Evolutionary conservation across 2,329 filamentous ascomycete species (phyloP).

Genomic region (Penicillium thymicola): DNA sequence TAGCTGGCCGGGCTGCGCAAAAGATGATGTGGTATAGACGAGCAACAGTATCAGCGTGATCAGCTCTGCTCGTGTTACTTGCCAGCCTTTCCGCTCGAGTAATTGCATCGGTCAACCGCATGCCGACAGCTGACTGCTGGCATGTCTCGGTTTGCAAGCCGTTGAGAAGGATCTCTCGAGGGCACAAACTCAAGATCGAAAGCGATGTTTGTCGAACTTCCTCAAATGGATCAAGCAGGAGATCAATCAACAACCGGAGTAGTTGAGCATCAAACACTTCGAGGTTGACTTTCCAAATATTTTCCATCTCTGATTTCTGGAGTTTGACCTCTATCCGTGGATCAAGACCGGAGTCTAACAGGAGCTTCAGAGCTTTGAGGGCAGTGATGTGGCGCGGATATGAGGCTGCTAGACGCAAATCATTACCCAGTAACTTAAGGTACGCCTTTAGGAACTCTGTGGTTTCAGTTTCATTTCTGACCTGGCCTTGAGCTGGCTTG

Average conservation of each 20-base stretch:
- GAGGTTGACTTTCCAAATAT: slow-evolving; percentile 51
- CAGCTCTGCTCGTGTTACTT: slow-evolving; percentile 70
- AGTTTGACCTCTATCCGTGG: slow-evolving; percentile 39
- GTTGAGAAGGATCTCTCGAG: slow-evolving; percentile 27
- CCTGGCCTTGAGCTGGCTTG: slow-evolving; percentile 26
- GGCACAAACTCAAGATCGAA: slow-evolving; percentile 43
- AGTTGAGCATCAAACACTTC: slow-evolving; percentile 41
- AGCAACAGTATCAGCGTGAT: slow-evolving; percentile 89
- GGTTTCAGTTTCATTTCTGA: slow-evolving; percentile 51
- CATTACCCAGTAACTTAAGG: slow-evolving; percentile 64
- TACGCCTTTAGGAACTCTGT: slow-evolving; percentile 69
- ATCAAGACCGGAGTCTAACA: slow-evolving; percentile 69
- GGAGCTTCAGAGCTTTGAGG: slow-evolving; percentile 64
- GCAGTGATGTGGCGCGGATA: slow-evolving; percentile 87
- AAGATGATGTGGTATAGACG: slow-evolving; percentile 70
- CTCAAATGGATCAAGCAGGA: slow-evolving; percentile 86
- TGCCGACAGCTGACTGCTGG: slow-evolving; percentile 21
- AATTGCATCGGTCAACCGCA: slow-evolving; percentile 32
- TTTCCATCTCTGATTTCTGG: slow-evolving; percentile 49
- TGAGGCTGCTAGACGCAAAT: slow-evolving; percentile 76
- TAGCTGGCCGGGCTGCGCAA: slow-evolving; percentile 49
- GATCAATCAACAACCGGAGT: slow-evolving; percentile 64
- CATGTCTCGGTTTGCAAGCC: slow-evolving; percentile 4
- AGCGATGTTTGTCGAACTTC: slow-evolving; percentile 68
- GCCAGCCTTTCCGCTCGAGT: slow-evolving; percentile 37